Evolutionary conservation across 2,329 filamentous ascomycete genomes (phyloP).

Genomic region (Aspergillus fijiensis): DNA sequence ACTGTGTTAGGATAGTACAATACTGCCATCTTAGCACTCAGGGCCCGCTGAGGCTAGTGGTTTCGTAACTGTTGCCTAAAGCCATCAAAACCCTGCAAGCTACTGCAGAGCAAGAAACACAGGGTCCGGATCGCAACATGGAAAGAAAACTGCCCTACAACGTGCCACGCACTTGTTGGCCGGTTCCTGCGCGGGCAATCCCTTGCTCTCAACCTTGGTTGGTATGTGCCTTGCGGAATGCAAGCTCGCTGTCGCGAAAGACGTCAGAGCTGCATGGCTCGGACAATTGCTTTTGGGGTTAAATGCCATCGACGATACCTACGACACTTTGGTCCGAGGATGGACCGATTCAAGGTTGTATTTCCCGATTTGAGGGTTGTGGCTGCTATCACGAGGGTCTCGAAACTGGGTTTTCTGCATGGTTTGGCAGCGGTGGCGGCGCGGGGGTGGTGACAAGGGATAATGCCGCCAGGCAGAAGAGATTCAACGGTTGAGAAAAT

Average conservation of each 20-base stretch:
- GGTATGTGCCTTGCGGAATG: background rate
- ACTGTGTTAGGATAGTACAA: no score
- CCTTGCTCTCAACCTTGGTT: background rate
- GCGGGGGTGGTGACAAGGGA: background rate
- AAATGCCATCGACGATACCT: background rate
- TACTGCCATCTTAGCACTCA: no score
- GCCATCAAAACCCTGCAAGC: no score
- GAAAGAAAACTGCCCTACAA: no score
- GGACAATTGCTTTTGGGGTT: background rate
- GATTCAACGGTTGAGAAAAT: background rate
- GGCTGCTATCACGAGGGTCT: background rate
- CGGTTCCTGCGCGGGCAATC: background rate
- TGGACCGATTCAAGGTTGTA: background rate
- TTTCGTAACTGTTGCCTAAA: no score
- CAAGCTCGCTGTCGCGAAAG: background rate
- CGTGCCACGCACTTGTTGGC: background rate
- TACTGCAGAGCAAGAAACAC: no score
- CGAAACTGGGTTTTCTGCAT: background rate
- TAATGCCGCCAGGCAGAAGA: background rate
- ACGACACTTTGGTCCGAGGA: background rate
- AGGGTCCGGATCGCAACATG: no score
- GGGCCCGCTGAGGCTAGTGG: no score
- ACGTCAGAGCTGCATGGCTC: background rate
- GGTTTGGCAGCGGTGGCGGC: background rate
- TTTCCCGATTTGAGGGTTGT: background rate